These are phyloP conservation scores for Diplodia corticola DNA, from an alignment of 2,329 filamentous ascomycete species.

Conservation along the genomic window DNA sequence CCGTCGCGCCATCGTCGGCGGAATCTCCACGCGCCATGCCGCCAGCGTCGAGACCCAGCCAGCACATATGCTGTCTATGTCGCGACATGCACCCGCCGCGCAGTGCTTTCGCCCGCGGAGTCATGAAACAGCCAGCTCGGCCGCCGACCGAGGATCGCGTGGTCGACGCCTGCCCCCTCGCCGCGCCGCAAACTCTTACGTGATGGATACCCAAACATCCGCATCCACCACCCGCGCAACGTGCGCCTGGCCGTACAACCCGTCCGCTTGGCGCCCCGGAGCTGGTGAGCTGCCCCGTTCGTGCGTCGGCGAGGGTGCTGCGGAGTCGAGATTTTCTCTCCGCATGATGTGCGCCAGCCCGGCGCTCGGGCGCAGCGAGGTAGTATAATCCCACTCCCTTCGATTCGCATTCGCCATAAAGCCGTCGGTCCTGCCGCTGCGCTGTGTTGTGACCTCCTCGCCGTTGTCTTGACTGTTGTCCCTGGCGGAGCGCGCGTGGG, in stretches of 20 bases:
- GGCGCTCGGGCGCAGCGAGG: slow-evolving; percentile 6
- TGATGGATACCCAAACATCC: slow-evolving; percentile 15
- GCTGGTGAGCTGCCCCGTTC: slow-evolving; percentile 10
- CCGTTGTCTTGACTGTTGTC: background rate
- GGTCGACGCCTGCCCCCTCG: background rate
- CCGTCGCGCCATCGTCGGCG: background rate
- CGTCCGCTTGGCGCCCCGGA: background rate
- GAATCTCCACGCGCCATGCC: background rate
- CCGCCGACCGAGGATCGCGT: background rate
- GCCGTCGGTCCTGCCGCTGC: background rate
- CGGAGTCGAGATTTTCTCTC: slow-evolving; percentile 20
- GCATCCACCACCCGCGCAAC: background rate
- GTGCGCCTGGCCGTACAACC: background rate
- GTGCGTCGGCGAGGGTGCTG: slow-evolving; percentile 11
- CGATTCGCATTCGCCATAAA: background rate
- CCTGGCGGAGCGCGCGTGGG: background rate
- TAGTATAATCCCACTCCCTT: background rate
- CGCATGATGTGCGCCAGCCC: slow-evolving; percentile 20
- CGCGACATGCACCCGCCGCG: too few species aligned
- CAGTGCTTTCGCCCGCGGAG: background rate
- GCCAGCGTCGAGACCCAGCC: background rate
- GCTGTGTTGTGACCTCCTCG: background rate
- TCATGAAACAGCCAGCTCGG: background rate
- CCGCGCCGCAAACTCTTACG: slow-evolving; percentile 16
- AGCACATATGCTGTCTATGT: background rate